These are phyloP conservation scores for Phialocephala subalpina DNA, from an alignment of 2,329 filamentous ascomycete species.

Conservation along the genomic window DNA sequence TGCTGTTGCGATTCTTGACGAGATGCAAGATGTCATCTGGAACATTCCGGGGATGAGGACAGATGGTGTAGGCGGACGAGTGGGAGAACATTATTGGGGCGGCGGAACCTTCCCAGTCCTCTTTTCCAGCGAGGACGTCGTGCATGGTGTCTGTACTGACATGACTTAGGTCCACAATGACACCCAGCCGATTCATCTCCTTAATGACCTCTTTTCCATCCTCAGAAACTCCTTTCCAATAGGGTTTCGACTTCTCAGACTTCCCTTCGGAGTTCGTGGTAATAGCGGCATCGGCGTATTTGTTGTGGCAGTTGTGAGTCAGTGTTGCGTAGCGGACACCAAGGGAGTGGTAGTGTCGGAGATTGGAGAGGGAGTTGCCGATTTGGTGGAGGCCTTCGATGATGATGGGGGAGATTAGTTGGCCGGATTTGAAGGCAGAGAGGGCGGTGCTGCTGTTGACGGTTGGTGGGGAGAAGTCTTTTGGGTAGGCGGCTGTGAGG, in stretches of 20 bases:
- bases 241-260: slow-evolving; percentile 53
- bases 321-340: slow-evolving; percentile 90
- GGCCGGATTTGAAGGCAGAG: slow-evolving; percentile 64
- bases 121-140: slow-evolving; percentile 74
- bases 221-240: slow-evolving; percentile 76
- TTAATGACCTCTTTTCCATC: slow-evolving; percentile 73
- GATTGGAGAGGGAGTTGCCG: slow-evolving; percentile 79
- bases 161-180: slow-evolving; percentile 92
- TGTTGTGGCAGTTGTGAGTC: slow-evolving; percentile 94
- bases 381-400: slow-evolving; percentile 95
- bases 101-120: slow-evolving; percentile 72
- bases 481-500: slow-evolving; percentile 69
- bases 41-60: slow-evolving; percentile 90
- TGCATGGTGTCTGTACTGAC: slow-evolving; percentile 82
- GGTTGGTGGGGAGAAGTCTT: slow-evolving; percentile 70
- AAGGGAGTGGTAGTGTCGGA: slow-evolving; percentile 78
- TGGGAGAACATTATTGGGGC: slow-evolving; percentile 92
- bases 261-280: slow-evolving; percentile 54
- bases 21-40: slow-evolving; percentile 82
- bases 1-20: slow-evolving; percentile 74
- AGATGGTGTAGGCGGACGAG: slow-evolving; percentile 81
- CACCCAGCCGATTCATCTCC: slow-evolving; percentile 94
- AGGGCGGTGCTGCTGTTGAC: slow-evolving; percentile 66
- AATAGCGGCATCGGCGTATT: slow-evolving; percentile 85
- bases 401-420: slow-evolving; percentile 79